Percentiles rank a stretch among this genome's conserved stretches.
phyloP scores from a whole-genome alignment of 1,284 basidiomycete genomes.

The Sporisorium scitamineum region DNA sequence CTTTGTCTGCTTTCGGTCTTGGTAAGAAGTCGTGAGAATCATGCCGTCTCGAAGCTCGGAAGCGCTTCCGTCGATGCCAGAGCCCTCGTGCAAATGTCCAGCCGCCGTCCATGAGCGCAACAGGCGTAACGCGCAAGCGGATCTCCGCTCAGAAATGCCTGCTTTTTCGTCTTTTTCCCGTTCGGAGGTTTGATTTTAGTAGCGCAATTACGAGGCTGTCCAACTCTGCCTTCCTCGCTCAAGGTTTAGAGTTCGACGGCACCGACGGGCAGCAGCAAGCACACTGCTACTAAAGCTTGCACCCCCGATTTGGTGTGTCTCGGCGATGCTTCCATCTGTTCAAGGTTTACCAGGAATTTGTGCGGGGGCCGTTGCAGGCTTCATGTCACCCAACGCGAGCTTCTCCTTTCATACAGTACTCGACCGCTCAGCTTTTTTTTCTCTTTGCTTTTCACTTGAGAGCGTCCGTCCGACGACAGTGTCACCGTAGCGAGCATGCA shows the following conservation, averaged over 20 bases:
- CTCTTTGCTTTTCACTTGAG: not conserved
- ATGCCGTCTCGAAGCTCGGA: no score
- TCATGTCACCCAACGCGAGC: not conserved
- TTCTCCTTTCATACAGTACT: not conserved
- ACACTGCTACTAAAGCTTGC: not conserved
- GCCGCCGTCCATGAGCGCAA: not conserved
- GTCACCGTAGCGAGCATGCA: not conserved
- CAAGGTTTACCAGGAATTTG: not conserved
- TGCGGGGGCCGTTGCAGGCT: not conserved
- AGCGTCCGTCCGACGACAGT: not conserved
- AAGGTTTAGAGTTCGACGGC: not conserved
- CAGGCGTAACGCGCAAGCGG: not conserved
- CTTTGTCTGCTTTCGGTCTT: no score
- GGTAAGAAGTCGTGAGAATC: no score
- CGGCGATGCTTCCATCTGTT: not conserved
- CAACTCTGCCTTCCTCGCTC: not conserved
- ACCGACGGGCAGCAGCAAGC: not conserved
- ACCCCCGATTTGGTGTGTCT: not conserved
- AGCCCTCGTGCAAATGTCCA: not conserved
- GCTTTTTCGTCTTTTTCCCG: not conserved
- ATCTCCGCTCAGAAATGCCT: not conserved
- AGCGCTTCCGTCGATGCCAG: not conserved
- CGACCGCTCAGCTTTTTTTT: not conserved
- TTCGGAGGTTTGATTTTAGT: not conserved
- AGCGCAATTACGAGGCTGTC: not conserved